Evolutionary conservation across 2,329 filamentous ascomycete species (phyloP).

Genomic region (Polychaeton citri): DNA sequence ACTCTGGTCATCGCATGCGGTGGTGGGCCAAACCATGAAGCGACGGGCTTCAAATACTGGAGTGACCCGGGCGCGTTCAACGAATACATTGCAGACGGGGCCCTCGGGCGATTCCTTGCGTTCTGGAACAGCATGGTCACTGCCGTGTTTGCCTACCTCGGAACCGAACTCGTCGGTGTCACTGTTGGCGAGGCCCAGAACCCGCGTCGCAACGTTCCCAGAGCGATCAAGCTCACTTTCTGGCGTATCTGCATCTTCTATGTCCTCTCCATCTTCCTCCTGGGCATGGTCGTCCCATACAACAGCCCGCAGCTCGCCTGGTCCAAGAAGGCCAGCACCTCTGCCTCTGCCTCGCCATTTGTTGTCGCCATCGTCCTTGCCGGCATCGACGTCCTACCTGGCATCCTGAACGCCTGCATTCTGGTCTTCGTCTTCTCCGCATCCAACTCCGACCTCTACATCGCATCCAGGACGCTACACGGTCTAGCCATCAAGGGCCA

Average conservation of each 20-base stretch:
- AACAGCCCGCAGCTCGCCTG: slow-evolving; percentile 47
- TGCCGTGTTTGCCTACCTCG: slow-evolving; percentile 21
- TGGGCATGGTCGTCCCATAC: slow-evolving; percentile 68
- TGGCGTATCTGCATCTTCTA: slow-evolving; percentile 76
- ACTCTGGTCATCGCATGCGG: slow-evolving; percentile 37
- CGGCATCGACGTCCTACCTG: slow-evolving; percentile 47
- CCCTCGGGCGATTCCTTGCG: slow-evolving; percentile 26
- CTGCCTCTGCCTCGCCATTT: slow-evolving; percentile 53
- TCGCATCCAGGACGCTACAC: slow-evolving; percentile 53
- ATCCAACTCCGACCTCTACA: slow-evolving; percentile 67
- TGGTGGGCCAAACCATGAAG: slow-evolving; percentile 32
- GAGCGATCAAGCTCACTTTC: slow-evolving; percentile 63
- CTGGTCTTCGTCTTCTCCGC: slow-evolving; percentile 65
- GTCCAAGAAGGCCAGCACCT: slow-evolving; percentile 35
- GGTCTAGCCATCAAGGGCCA: slow-evolving; percentile 59
- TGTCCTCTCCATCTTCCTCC: slow-evolving; percentile 55
- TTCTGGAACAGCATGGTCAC: slow-evolving; percentile 23
- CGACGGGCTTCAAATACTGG: slow-evolving; percentile 35
- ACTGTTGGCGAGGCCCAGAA: slow-evolving; percentile 15
- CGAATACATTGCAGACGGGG: slow-evolving; percentile 13
- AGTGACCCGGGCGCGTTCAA: slow-evolving; percentile 13
- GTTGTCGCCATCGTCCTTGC: slow-evolving; percentile 61
- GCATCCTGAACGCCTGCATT: slow-evolving; percentile 62
- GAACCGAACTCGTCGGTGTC: slow-evolving; percentile 33
- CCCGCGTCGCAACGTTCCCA: slow-evolving; percentile 22